Evolutionary conservation across 2,329 filamentous ascomycete species (phyloP).

Genomic region (Aspergillus carbonarius): DNA sequence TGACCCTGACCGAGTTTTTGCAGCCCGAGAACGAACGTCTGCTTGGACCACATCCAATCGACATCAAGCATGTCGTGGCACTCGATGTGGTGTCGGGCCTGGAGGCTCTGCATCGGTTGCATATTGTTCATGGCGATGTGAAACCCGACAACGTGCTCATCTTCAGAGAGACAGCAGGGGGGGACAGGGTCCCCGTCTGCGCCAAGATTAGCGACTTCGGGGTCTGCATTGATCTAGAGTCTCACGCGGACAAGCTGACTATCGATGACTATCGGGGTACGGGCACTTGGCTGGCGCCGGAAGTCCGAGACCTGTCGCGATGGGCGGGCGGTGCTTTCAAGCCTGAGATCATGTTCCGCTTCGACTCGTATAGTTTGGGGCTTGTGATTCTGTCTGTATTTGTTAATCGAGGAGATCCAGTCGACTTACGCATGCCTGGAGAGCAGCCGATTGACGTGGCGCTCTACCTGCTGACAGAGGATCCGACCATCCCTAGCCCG

Average conservation of each 20-base stretch:
- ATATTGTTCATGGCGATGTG: conserved; percentile 30
- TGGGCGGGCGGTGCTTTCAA: conserved; percentile 17
- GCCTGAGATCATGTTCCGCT: conserved; percentile 26
- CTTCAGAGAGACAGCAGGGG: conserved; percentile 16
- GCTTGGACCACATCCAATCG: not conserved
- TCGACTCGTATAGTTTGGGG: conserved; percentile 30
- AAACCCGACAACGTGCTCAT: conserved; percentile 33
- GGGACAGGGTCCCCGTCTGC: conserved; percentile 22
- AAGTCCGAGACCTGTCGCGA: conserved; percentile 13
- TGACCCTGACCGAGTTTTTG: conserved; percentile 27
- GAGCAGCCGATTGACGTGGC: conserved; percentile 13
- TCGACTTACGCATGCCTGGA: conserved; percentile 10
- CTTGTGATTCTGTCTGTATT: conserved; percentile 27
- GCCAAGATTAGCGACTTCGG: conserved; percentile 33
- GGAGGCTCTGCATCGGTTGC: conserved; percentile 25
- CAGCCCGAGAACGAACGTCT: conserved; percentile 11
- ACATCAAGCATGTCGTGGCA: conserved; percentile 25
- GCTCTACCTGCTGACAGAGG: conserved; percentile 14
- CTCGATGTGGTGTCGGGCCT: conserved; percentile 25
- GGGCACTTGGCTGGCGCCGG: conserved; percentile 25
- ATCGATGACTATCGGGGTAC: conserved; percentile 28
- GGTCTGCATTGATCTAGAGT: conserved; percentile 29
- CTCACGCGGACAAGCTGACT: conserved; percentile 17
- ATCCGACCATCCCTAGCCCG: conserved; percentile 18
- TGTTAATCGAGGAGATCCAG: conserved; percentile 15